Conservation (phyloP, 192 early-diverging fungal species). For the Coemansia sp. region DNA sequence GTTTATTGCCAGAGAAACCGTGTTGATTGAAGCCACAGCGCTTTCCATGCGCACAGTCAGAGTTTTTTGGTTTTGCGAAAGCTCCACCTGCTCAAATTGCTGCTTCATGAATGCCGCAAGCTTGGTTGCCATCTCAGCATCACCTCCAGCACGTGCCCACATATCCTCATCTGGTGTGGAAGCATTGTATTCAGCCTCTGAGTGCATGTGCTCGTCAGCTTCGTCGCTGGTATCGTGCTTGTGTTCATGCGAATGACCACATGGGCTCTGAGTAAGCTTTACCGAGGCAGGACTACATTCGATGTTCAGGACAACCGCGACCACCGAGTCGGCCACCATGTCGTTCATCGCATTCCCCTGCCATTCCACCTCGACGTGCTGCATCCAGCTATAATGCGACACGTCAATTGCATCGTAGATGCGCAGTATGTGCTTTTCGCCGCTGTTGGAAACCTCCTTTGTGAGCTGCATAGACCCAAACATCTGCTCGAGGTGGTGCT, state of each 20-base stretch:
- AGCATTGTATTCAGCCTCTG: background rate
- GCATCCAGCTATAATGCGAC: slow-evolving; percentile 55
- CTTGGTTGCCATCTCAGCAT: slow-evolving; percentile 19
- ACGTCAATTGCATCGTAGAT: slow-evolving; percentile 79
- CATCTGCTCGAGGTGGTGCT: slow-evolving; percentile 92
- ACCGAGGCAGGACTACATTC: slow-evolving; percentile 88
- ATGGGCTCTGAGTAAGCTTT: slow-evolving; percentile 55
- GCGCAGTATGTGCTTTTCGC: slow-evolving; percentile 32
- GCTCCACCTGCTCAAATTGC: slow-evolving; percentile 36
- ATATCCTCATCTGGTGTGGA: background rate
- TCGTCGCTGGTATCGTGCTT: too few relatives aligned
- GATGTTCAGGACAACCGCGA: slow-evolving; percentile 80
- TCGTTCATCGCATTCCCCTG: slow-evolving; percentile 87
- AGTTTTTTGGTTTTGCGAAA: slow-evolving; percentile 11
- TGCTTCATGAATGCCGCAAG: slow-evolving; percentile 40
- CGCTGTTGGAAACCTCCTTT: slow-evolving; percentile 22
- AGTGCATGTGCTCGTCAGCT: background rate
- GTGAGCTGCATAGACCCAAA: slow-evolving; percentile 66
- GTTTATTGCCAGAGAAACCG: slow-evolving; percentile 24
- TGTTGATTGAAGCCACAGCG: slow-evolving; percentile 16
- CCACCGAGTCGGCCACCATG: slow-evolving; percentile 92
- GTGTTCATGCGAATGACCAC: slow-evolving; percentile 24
- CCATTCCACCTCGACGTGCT: slow-evolving; percentile 80
- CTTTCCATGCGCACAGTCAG: slow-evolving; percentile 29
- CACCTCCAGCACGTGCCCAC: slow-evolving; percentile 16